Evolutionary conservation across 108 stramenopile genomes (phyloP).

Genomic region (Cyclotella cryptica): DNA sequence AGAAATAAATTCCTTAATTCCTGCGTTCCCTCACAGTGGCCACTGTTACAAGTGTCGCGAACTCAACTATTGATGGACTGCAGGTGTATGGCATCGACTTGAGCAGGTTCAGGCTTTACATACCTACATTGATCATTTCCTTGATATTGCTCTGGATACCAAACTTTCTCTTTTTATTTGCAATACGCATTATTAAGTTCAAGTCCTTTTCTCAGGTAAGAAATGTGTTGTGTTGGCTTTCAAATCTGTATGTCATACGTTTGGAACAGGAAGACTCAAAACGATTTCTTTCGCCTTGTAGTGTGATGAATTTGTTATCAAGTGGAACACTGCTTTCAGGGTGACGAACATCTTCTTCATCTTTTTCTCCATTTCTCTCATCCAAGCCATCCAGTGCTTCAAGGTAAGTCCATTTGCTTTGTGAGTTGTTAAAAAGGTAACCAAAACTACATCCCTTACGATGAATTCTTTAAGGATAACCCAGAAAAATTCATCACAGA

Average conservation of each 20-base stretch:
- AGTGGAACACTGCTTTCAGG: slow-evolving; percentile 47
- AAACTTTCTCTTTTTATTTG: slow-evolving; percentile 38
- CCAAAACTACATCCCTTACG: no score
- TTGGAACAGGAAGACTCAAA: not conserved
- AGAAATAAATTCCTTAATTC: not conserved
- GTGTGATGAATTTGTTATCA: slow-evolving; percentile 47
- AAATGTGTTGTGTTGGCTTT: not conserved
- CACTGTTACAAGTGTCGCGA: slow-evolving; percentile 7
- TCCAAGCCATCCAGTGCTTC: slow-evolving; percentile 35
- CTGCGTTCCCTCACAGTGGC: not conserved
- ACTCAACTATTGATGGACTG: slow-evolving; percentile 12
- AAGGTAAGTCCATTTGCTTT: slow-evolving; percentile 9
- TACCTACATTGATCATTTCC: slow-evolving; percentile 53
- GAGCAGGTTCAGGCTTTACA: slow-evolving; percentile 38
- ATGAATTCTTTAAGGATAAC: slow-evolving; percentile 6
- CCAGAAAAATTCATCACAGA: slow-evolving; percentile 32
- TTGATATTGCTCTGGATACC: slow-evolving; percentile 54
- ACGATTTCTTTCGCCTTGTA: slow-evolving; percentile 5
- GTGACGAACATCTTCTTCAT: slow-evolving; percentile 41
- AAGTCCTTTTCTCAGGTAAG: slow-evolving; percentile 53
- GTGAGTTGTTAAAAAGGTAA: no score
- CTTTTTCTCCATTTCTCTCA: slow-evolving; percentile 36
- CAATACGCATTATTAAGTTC: slow-evolving; percentile 56
- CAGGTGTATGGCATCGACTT: slow-evolving; percentile 6
- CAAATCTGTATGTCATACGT: not conserved